A percentile compares a stretch with the other conserved stretches of the same genome.
These are phyloP conservation scores for Hanseniaspora gamundiae DNA, from an alignment of 1,139 yeast genomes.

Conservation along the genomic window DNA sequence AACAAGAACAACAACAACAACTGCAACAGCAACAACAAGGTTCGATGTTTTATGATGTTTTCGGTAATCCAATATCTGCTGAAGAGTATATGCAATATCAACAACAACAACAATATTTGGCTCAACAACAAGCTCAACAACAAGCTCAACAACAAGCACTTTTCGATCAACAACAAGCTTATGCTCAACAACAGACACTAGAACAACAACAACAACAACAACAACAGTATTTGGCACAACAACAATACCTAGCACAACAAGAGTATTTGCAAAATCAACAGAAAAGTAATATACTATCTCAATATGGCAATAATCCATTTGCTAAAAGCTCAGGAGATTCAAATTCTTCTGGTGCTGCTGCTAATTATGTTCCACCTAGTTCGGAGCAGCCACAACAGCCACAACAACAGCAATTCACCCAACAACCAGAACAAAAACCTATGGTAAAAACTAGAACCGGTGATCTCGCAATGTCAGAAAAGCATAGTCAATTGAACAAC, in stretches of 20 bases:
- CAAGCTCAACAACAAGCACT: constrained; percentile 18
- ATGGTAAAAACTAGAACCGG: constrained; percentile 34
- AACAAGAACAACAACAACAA: constrained; percentile 37
- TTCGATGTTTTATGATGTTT: constrained; percentile 45
- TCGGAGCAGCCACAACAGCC: too few species aligned
- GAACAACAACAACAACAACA: constrained; percentile 29
- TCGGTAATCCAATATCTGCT: constrained; percentile 61
- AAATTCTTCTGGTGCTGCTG: constrained; percentile 12
- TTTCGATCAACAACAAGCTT: constrained; percentile 13
- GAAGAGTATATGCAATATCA: constrained; percentile 29
- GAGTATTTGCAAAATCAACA: constrained; percentile 20
- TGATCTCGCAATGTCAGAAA: constrained; percentile 35
- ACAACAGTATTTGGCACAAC: constrained; percentile 25
- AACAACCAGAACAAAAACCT: constrained; percentile 22
- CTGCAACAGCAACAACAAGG: constrained; percentile 30
- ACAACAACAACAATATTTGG: constrained; percentile 25
- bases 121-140: constrained; percentile 25
- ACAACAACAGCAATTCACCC: constrained; percentile 1
- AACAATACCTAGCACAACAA: constrained; percentile 22
- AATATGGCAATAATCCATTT: constrained; percentile 73
- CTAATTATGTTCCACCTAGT: too few species aligned
- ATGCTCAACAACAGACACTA: constrained; percentile 17
- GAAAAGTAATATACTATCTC: constrained; percentile 26
- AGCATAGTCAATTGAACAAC: constrained; percentile 62
- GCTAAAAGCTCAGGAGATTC: constrained; percentile 34